phyloP scores from a whole-genome alignment of 2,329 filamentous ascomycete species.

The Ilyonectria sp. region DNA sequence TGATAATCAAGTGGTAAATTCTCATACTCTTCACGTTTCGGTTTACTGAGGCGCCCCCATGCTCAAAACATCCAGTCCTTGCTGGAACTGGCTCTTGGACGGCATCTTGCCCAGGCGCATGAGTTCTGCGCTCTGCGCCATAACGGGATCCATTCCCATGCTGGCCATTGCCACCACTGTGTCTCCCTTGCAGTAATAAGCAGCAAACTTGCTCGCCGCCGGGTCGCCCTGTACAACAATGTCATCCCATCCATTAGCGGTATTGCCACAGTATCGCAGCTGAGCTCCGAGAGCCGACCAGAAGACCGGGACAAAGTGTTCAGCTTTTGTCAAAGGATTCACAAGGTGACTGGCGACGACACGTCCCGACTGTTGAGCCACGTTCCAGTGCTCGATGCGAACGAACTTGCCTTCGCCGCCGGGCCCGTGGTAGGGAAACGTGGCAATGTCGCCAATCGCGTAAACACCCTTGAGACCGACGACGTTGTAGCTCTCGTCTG shows the following conservation, averaged over 20 bases:
- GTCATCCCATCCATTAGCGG: conserved; percentile 85
- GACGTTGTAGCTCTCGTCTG: conserved; percentile 85
- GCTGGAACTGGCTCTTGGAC: conserved; percentile 81
- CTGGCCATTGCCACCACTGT: conserved; percentile 90
- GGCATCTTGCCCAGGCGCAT: conserved; percentile 90
- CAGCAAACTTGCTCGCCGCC: conserved; percentile 85
- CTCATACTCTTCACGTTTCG: too few relatives aligned
- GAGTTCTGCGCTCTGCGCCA: conserved; percentile 86
- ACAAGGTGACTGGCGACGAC: conserved; percentile 84
- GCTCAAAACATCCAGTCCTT: conserved; percentile 69
- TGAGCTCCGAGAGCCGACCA: conserved; percentile 95
- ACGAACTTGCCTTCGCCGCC: conserved; percentile 81
- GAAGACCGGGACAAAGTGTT: conserved; percentile 92
- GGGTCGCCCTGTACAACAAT: conserved; percentile 84
- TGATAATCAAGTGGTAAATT: too few relatives aligned
- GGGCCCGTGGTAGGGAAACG: conserved; percentile 93
- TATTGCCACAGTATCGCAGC: conserved; percentile 94
- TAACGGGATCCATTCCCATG: conserved; percentile 91
- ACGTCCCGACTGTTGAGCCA: conserved; percentile 93
- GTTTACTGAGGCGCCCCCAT: conserved; percentile 51
- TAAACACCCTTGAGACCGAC: conserved; percentile 86
- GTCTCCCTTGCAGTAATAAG: conserved; percentile 90
- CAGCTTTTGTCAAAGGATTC: conserved; percentile 75
- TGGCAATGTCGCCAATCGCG: conserved; percentile 95
- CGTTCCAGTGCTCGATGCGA: conserved; percentile 98